A percentile compares a stretch with the other conserved stretches of the same genome.
Evolutionary conservation across 2,329 filamentous ascomycete species (phyloP).

Genomic region (Xylariaceae sp.): DNA sequence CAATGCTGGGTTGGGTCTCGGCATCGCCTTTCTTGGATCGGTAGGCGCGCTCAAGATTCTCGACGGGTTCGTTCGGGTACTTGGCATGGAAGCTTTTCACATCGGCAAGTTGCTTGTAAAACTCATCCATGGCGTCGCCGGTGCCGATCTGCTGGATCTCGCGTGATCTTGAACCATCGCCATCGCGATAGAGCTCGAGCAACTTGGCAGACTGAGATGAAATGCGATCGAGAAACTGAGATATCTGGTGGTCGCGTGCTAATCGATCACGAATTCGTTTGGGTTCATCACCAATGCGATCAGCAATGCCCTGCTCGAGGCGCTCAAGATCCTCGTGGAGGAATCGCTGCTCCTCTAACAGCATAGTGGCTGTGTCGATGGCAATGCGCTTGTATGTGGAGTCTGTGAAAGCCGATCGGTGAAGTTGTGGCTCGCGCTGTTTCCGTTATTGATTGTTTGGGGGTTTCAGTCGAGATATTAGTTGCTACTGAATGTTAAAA

Average conservation of each 20-base stretch:
- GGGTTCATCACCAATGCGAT: conserved; percentile 84
- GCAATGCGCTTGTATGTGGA: not conserved
- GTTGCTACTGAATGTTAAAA: too few species aligned
- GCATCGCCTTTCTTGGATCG: conserved; percentile 63
- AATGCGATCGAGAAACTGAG: conserved; percentile 81
- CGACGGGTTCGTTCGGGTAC: conserved; percentile 91
- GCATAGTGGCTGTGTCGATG: conserved; percentile 48
- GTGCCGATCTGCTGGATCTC: conserved; percentile 82
- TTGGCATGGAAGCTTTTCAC: conserved; percentile 85
- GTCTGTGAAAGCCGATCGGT: not conserved
- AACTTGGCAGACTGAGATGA: conserved; percentile 79
- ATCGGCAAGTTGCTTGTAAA: conserved; percentile 77
- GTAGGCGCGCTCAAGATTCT: conserved; percentile 92
- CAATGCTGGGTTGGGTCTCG: conserved; percentile 60
- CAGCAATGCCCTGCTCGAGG: conserved; percentile 87
- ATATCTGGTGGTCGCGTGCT: conserved; percentile 86
- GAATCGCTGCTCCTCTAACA: conserved; percentile 89
- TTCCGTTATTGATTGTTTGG: too few species aligned
- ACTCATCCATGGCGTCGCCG: conserved; percentile 84
- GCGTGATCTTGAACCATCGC: conserved; percentile 63
- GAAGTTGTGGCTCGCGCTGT: not conserved
- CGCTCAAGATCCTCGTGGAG: conserved; percentile 96
- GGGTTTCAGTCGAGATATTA: too few species aligned
- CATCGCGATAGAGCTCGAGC: conserved; percentile 79
- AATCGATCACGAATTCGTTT: conserved; percentile 86